Base-by-base conservation (phyloP, 2,329 filamentous ascomycete genomes). In the Talaromyces verruculosus region DNA sequence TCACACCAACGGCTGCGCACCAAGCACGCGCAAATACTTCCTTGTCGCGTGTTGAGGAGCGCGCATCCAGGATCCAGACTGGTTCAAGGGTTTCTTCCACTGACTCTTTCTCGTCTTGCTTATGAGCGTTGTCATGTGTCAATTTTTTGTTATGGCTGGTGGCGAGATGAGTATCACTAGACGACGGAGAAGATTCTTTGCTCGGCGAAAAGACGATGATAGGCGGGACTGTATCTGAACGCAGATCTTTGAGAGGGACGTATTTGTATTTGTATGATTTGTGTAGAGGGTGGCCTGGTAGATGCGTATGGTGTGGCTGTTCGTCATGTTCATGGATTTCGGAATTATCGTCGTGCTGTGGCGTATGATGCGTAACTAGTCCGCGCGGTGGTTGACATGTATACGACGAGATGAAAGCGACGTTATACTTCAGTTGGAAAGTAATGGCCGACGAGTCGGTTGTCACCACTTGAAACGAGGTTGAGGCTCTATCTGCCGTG, bases 351-450 rank as follows among this genome's bases (percentile, higher is more conserved):
- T 25, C 30, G 17, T 33, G 39, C 10, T 33, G 19, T 28, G 28
- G 39, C 10, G 25, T 15, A 57, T 64, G 39, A 47, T 64, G 63
- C 7, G 67, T 69, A 7, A 72, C 69, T 55, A 74, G 72, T 3
- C 79, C 78, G 6, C 72, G 69, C 2, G 84, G 83, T 11, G 81
- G 77, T 6, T 77, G 80, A 71, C 85, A 88, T 19, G 83, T 83
- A 70, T 83, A 84, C 1, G 84, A 83, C 0, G 83, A 80, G 51
- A 88, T 75, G 70, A 87, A 87, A 33, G 83, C 79, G 15, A 84
- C 79, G 66, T 86, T 83, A 71, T 84, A 79, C 17, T 74, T 76
- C 30, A 87, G 73, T 0, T 80, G 76, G 35, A 83, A 75, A 11
- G 73, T 70, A 13, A 79, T 68, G 17, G 71, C n/a, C 11, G 61